Evolutionary conservation across 2,329 filamentous ascomycete genomes (phyloP).

Genomic region (Ascochyta clinopodiicola): DNA sequence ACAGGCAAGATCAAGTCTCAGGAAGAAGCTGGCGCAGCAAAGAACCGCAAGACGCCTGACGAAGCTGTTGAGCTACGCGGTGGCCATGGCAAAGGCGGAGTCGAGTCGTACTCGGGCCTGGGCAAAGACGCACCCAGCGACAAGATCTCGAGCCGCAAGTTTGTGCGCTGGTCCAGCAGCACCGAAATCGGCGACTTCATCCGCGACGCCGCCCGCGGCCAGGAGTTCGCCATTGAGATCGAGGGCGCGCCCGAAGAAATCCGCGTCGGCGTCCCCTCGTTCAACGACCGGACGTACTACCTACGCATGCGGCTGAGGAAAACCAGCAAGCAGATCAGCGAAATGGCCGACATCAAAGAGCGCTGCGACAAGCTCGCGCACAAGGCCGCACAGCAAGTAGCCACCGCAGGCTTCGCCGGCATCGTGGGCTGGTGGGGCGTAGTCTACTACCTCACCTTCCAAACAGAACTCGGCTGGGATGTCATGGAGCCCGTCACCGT

Average conservation of each 20-base stretch:
- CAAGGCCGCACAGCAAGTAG: conserved; percentile 76
- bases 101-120: conserved; percentile 74
- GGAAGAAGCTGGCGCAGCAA: background rate
- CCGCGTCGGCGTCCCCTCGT: conserved; percentile 81
- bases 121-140: conserved; percentile 63
- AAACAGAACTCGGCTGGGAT: conserved; percentile 85
- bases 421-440: conserved; percentile 80
- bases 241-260: conserved; percentile 74
- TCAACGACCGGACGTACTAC: conserved; percentile 90
- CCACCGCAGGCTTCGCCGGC: conserved; percentile 77
- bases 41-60: conserved; percentile 36
- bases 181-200: conserved; percentile 96
- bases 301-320: conserved; percentile 78
- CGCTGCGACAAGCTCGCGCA: conserved; percentile 83
- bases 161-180: conserved; percentile 86
- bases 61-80: conserved; percentile 52
- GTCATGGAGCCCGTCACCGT: conserved; percentile 85
- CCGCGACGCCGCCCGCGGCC: conserved; percentile 81
- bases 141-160: conserved; percentile 61
- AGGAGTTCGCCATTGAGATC: conserved; percentile 84
- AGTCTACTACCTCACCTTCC: conserved; percentile 73
- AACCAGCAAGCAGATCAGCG: conserved; percentile 71
- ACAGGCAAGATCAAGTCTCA: conserved; percentile 51
- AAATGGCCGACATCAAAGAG: conserved; percentile 75
- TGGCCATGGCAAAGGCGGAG: conserved; percentile 62